Conservation (phyloP, 305 asterid species). For the Fraxinus nigra region DNA sequence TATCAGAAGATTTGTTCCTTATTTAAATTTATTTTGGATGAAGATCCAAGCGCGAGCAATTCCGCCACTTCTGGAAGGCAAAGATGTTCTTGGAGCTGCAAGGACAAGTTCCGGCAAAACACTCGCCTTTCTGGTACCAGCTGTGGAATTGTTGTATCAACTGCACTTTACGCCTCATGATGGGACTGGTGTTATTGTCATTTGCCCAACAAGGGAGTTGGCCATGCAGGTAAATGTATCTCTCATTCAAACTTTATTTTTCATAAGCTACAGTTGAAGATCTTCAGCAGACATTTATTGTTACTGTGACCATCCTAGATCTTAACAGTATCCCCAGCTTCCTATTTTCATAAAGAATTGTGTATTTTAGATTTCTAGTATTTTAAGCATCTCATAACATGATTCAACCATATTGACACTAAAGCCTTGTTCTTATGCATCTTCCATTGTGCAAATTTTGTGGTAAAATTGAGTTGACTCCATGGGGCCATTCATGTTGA, state of each 20-base stretch:
- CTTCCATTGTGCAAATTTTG: neutral
- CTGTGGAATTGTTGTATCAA: conserved; percentile 68
- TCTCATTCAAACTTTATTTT: neutral
- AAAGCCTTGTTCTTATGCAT: neutral
- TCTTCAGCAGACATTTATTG: neutral
- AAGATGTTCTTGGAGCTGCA: conserved; percentile 97
- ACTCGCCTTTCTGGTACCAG: conserved; percentile 80
- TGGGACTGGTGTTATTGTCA: conserved; percentile 85
- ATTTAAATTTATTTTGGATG: conserved; percentile 18
- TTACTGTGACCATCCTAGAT: neutral
- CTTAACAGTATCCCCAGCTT: neutral
- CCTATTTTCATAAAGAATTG: neutral
- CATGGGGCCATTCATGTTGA: neutral
- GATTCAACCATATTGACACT: neutral
- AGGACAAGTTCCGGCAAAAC: conserved; percentile 96
- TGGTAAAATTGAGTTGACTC: neutral
- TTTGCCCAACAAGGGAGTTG: conserved; percentile 95
- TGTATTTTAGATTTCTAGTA: neutral
- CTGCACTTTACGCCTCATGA: conserved; percentile 59
- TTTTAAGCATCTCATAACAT: neutral
- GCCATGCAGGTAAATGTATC: conserved; percentile 63
- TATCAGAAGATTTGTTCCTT: neutral
- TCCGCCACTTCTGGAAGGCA: conserved; percentile 78
- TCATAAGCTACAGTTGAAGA: neutral
- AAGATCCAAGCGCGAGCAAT: conserved; percentile 90